Base-by-base conservation (phyloP, 2,329 filamentous ascomycete genomes). In the Cercospora zeae-maydis region DNA sequence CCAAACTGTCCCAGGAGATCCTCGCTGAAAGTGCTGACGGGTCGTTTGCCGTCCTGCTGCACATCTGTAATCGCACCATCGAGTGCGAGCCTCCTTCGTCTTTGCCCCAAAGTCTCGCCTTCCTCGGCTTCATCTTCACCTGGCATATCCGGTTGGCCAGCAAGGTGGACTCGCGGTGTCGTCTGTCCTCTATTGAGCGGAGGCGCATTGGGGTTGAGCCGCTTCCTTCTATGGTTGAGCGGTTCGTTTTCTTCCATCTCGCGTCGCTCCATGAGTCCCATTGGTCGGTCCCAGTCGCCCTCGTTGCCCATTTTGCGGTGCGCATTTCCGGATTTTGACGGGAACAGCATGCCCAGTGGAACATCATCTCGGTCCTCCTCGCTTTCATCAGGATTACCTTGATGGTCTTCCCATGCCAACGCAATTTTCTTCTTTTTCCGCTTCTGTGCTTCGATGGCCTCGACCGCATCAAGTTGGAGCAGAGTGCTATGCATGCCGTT, bases 181-280 rank as follows among this genome's bases (percentile, higher is more conserved):
- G 54, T 76, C 67, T 60, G 47, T 16, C 51, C 49, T 56, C 33
- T 58, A 24, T 53, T 60, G 45, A 64, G 31, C 11, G 62, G 62
- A 21, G 56, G 56, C 10, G 57, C 56, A 42, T 51, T 53, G 11
- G 67, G 67, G 51, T 69, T 69, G 6, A 97, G 81, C 61, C 93
- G 84, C 42, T 88, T 89, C 53, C 91, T 86, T 2, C 93, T 88
- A 39, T 83, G 83, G 70, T 89, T 92, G 19, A 97, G 80, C 0
- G 95, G 93, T 74, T 98, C 95, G 60, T 92, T 95, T 71, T 99
- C 95, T 74, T 99, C 95, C 67, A 95, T 79, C 63, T 96, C 89
- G 52, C 91, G 87, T 70, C 86, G 87, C 73, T 96, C 90, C 81
- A 95, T 88, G 61, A 95, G 76, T 4, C 91, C 91, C 4, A 92